Evolutionary conservation across 805 yeast species (phyloP), one percentile per base, ranked within the genome.

Genomic region (Wickerhamiella brachini): DNA sequence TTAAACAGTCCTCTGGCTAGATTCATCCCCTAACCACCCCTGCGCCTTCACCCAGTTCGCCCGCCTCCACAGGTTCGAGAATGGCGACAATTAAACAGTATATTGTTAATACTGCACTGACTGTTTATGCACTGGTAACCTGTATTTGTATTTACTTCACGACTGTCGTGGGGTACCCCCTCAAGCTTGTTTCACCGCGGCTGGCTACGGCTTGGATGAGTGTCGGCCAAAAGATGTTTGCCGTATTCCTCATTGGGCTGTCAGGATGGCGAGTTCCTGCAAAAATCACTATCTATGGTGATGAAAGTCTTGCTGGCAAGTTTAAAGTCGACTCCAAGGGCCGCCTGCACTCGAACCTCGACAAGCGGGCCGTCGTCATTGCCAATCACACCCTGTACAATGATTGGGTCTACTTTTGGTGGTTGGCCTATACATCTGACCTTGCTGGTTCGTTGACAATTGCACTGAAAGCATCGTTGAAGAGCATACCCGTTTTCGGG

Each of bases 401-500:
- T 3, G 98, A 90, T 64, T 90, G 98, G 98, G 73, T 84, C 10
- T 88, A 78, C 59, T 58, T 87, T 51, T 90, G 98, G 98, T 90
- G 85, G 78, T 54, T 85, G 20, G 71, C 85, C 0, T 83, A 85
- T 63, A 74, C 88, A 5, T 77, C 86, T 12, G 65, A 73, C n/a
- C 65, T 81, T 44, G 77, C 81, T 8, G 83, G 83, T 39, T 72
- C 77, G 47, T 71, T 89, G 9, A 79, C 74, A 58, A 87, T 90
- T 53, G 76, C 87, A 54, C 71, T 89, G 65, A 90, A 90, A 65
- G 85, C 81, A 54, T 78, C 95, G 20, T 71, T 89, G 47, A 72
- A 71, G 45, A 70, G 67, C 18, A 68, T 89, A 18, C 97, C 97
- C 0, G 47, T 89, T 1, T 60, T 88, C 49, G 97, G 97, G 0